Evolutionary conservation across 371 early-diverging fungal genomes (phyloP).

Genomic region (Mortierella sp.): DNA sequence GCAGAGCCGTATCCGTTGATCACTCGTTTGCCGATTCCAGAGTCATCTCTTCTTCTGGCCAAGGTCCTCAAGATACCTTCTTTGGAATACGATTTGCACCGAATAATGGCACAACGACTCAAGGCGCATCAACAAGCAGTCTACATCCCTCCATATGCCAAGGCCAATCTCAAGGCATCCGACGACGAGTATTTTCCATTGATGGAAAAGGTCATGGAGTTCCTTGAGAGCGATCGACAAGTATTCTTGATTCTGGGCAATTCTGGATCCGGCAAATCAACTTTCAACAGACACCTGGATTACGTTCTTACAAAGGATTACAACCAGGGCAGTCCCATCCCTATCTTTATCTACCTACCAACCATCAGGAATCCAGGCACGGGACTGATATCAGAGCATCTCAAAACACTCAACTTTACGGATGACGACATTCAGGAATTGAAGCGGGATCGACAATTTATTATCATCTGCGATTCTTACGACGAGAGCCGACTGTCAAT

Average conservation of each 20-base stretch:
- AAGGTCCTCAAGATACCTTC: background rate
- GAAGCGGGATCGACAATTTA: constrained; percentile 9
- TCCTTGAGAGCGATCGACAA: constrained; percentile 5
- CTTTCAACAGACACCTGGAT: constrained; percentile 23
- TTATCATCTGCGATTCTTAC: constrained; percentile 28
- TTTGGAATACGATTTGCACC: constrained; percentile 8
- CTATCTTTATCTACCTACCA: constrained; percentile 19
- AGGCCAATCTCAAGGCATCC: background rate
- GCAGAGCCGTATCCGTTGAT: constrained; percentile 5
- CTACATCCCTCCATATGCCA: constrained; percentile 13
- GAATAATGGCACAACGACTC: constrained; percentile 4
- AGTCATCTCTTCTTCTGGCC: background rate
- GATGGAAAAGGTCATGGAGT: constrained; percentile 6
- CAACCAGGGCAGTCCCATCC: constrained; percentile 3
- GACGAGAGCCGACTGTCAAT: constrained; percentile 10
- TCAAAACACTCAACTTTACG: constrained; percentile 1
- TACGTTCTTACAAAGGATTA: constrained; percentile 2
- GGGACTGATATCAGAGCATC: constrained; percentile 16
- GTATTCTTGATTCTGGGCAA: constrained; percentile 27
- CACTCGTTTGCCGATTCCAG: background rate
- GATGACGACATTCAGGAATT: constrained; percentile 12
- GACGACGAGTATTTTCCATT: background rate
- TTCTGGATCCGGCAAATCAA: constrained; percentile 34
- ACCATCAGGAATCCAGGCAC: background rate
- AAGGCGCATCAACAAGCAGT: background rate